These are phyloP conservation scores for Gamarada debralockiae DNA, from an alignment of 495 filamentous ascomycete genomes.

Conservation along the genomic window DNA sequence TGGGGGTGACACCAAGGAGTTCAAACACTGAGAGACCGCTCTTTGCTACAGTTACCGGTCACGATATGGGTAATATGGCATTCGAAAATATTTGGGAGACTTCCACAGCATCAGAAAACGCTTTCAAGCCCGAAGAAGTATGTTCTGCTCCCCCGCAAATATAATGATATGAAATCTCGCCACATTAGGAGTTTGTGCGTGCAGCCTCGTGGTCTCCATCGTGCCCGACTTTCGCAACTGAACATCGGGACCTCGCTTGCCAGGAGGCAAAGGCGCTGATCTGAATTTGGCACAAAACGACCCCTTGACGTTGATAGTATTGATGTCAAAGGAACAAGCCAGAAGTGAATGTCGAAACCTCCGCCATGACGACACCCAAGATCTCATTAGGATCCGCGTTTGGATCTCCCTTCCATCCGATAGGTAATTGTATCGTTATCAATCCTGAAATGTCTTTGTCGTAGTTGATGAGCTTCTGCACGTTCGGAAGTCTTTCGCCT, in stretches of 20 bases:
- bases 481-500: constrained; percentile 35
- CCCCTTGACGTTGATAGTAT: constrained; percentile 28
- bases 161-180: constrained; percentile 33
- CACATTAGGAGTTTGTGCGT: constrained; percentile 35
- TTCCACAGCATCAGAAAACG: constrained; percentile 11
- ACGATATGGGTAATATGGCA: constrained; percentile 20
- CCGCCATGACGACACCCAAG: constrained; percentile 35
- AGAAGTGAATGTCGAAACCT: constrained; percentile 38
- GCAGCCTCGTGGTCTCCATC: constrained; percentile 35
- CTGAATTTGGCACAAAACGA: constrained; percentile 14
- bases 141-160: constrained; percentile 28
- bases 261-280: constrained; percentile 17
- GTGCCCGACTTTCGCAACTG: constrained; percentile 37
- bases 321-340: constrained; percentile 35
- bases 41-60: constrained; percentile 32
- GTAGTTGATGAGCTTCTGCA: constrained; percentile 37
- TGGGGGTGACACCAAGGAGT: constrained; percentile 29
- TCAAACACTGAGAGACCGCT: constrained; percentile 35
- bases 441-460: constrained; percentile 39
- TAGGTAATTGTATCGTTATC: constrained; percentile 34
- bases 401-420: constrained; percentile 38
- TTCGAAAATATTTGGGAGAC: constrained; percentile 11
- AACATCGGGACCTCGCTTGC: constrained; percentile 39
- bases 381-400: constrained; percentile 40
- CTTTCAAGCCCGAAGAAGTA: constrained; percentile 18